Percentiles rank a stretch among this genome's conserved stretches.
phyloP scores from a whole-genome alignment of 1,284 basidiomycete species.

The Fereydounia khargensis region DNA sequence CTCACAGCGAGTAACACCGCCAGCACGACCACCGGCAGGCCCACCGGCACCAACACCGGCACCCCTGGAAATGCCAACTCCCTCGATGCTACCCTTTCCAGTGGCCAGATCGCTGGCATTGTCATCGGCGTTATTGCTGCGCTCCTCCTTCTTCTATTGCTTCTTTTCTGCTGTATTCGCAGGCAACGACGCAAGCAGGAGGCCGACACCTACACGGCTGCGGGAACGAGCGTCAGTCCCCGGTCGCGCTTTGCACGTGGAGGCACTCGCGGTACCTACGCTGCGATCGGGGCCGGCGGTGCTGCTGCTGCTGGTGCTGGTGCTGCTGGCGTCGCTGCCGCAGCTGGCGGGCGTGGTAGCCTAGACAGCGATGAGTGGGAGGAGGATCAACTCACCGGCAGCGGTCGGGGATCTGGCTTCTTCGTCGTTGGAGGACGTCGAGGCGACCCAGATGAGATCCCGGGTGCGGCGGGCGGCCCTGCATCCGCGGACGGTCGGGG shows the following conservation, averaged over 20 bases:
- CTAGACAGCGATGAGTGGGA: slow-evolving; percentile 37
- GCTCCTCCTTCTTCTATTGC: slow-evolving; percentile 28
- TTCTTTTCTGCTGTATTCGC: slow-evolving; percentile 24
- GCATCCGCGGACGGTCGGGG: no score
- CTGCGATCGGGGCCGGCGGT: slow-evolving; percentile 14
- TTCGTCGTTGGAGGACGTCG: slow-evolving; percentile 46
- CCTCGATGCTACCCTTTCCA: slow-evolving; percentile 29
- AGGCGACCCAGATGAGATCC: background rate
- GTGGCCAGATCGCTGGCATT: slow-evolving; percentile 43
- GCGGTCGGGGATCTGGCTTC: slow-evolving; percentile 31
- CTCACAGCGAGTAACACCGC: background rate
- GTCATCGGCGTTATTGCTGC: slow-evolving; percentile 31
- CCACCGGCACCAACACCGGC: background rate
- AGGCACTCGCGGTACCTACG: slow-evolving; percentile 23
- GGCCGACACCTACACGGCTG: slow-evolving; percentile 7
- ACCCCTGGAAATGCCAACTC: no score
- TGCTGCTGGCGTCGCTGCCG: slow-evolving; percentile 9
- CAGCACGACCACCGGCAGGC: background rate
- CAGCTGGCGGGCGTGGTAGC: slow-evolving; percentile 9
- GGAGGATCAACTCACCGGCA: slow-evolving; percentile 31
- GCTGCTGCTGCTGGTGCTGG: slow-evolving; percentile 13
- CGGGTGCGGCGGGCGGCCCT: no score
- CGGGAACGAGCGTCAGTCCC: slow-evolving; percentile 10
- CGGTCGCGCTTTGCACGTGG: slow-evolving; percentile 18
- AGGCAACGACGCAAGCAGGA: slow-evolving; percentile 11